A percentile compares a stretch with the other conserved stretches of the same genome.
Evolutionary conservation across 495 filamentous ascomycete species (phyloP).

Genomic region (Poronia punctata): DNA sequence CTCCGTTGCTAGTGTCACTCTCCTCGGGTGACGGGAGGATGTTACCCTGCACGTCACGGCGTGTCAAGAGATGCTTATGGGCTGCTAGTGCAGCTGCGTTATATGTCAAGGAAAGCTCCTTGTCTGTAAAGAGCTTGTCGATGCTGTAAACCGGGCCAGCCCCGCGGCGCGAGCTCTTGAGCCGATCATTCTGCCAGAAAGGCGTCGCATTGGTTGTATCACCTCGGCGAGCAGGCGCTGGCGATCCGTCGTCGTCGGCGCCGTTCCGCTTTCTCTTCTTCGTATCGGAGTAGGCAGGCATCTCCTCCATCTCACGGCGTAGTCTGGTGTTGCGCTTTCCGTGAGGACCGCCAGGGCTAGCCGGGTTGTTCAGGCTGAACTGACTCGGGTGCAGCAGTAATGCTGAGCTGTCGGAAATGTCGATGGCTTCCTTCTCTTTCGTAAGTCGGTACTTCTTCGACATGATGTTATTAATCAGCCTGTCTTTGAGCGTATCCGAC

Average conservation of each 20-base stretch:
- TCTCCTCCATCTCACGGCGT: constrained; percentile 71
- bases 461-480: constrained; percentile 69
- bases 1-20: constrained; percentile 41
- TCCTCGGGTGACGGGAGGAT: constrained; percentile 41
- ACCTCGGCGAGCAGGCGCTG: constrained; percentile 48
- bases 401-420: constrained; percentile 82
- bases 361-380: constrained; percentile 73
- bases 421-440: constrained; percentile 80
- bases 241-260: constrained; percentile 62
- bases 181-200: constrained; percentile 45
- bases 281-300: constrained; percentile 54
- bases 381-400: constrained; percentile 88
- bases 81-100: constrained; percentile 65
- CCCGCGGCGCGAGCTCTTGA: constrained; percentile 38
- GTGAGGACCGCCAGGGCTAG: constrained; percentile 74
- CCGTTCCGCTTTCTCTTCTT: constrained; percentile 78
- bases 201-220: constrained; percentile 46
- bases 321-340: constrained; percentile 76
- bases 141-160: constrained; percentile 61
- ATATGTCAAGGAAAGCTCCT: constrained; percentile 73
- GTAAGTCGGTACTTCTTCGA: constrained; percentile 68
- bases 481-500: constrained; percentile 72
- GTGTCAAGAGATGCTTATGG: constrained; percentile 46
- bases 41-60: constrained; percentile 42
- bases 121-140: constrained; percentile 88